Base-by-base conservation (phyloP, 2,329 filamentous ascomycete genomes). In the Penicillium sp. region DNA sequence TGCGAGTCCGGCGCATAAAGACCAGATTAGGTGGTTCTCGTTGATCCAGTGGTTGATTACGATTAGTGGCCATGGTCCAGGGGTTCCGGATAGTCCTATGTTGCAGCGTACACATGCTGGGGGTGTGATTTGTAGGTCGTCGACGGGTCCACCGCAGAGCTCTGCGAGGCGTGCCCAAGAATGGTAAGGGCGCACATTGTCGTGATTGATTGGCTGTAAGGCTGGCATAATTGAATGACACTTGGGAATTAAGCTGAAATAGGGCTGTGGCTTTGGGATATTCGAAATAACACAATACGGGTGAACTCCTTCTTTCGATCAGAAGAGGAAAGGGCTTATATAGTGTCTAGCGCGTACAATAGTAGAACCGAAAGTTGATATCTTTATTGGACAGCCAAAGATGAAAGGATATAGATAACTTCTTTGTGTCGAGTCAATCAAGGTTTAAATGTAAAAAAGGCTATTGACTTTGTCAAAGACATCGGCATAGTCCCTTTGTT, bases 21-120 rank as follows among this genome's bases (percentile, higher is more conserved):
- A 32, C 50, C 43, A 52, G 43, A 52, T 26, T 9, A 41, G 36
- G 27, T 52, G 10, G 29, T 40, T 41, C 13, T 27, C 44, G 23
- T 27, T 52, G 19, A 47, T 34, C 43, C 35, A 47, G 3, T 30
- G 18, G 16, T 29, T 8, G 26, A 52, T 7, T 9, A 27, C 19
- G 11, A 38, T 8, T 14, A 13, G 2, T 16, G 36, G 13, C 26
- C 27, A 19, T 14, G 13, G n/a, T 13, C 9, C 2, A 2, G 1
- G 5, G 14, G 14, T 16, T 18, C 7, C 5, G 11, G 1, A 2
- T 14, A 18, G 26, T 7, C 16, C 14, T 5, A 48, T 5, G 10
- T 23, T 2, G 18, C 46, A 41, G n/a, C 2, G 23, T 7, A 47
- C 8, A n/a, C 11, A 34, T 23, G 18, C 8, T 30, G n/a, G 32